Percentiles rank a stretch among this genome's conserved stretches.
phyloP scores from a whole-genome alignment of 805 yeast species.

The Candida coquimbonensis region DNA sequence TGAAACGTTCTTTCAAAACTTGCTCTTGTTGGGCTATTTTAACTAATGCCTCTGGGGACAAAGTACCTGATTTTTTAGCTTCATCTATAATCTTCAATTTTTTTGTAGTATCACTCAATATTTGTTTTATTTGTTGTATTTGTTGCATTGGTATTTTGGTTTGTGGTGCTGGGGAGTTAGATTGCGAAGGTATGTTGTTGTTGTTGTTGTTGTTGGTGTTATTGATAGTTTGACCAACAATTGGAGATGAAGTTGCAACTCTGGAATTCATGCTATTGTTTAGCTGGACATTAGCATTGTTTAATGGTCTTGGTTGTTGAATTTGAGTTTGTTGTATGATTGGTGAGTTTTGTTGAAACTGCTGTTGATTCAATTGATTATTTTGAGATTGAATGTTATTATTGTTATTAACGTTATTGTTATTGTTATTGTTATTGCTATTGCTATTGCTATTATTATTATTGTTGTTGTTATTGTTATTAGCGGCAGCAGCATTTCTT shows the following conservation, averaged over 20 bases:
- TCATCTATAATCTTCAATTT: slow-evolving; percentile 45
- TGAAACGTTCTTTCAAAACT: slow-evolving; percentile 38
- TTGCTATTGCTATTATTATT: slow-evolving; percentile 4
- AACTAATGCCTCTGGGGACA: slow-evolving; percentile 38
- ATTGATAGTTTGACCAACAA: slow-evolving; percentile 6
- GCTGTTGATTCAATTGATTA: neutral
- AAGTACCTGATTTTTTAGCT: slow-evolving; percentile 35
- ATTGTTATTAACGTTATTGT: slow-evolving; percentile 6
- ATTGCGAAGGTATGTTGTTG: neutral
- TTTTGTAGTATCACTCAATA: slow-evolving; percentile 42
- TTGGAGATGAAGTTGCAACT: slow-evolving; percentile 13
- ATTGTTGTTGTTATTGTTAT: slow-evolving; percentile 24
- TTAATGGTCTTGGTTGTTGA: slow-evolving; percentile 19
- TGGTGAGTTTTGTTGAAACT: slow-evolving; percentile 9
- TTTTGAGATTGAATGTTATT: neutral
- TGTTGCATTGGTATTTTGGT: slow-evolving; percentile 22
- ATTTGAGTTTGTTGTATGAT: slow-evolving; percentile 30
- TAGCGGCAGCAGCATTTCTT: slow-evolving; percentile 10
- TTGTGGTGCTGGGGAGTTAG: slow-evolving; percentile 8
- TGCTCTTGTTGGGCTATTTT: slow-evolving; percentile 42
- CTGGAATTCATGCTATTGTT: slow-evolving; percentile 4
- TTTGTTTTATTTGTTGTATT: slow-evolving; percentile 37
- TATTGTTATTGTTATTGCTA: slow-evolving; percentile 8
- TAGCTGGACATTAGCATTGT: neutral
- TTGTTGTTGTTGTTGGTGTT: neutral